These are phyloP conservation scores for Termitomyces sp. DNA, from an alignment of 768 basidiomycete genomes.

Conservation along the genomic window DNA sequence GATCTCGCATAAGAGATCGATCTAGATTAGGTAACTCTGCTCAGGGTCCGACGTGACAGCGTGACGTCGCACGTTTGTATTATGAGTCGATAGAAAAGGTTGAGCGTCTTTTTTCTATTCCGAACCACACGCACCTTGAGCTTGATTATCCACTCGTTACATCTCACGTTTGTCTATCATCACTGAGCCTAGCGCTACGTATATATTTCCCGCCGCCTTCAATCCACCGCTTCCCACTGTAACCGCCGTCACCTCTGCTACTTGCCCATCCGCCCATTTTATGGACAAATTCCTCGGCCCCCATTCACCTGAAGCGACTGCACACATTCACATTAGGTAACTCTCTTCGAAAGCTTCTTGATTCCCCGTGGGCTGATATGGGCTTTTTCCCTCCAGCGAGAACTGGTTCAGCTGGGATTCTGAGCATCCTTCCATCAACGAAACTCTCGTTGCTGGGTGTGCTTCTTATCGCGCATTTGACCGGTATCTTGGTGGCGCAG, in stretches of 20 bases:
- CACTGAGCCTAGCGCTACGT: slow-evolving; percentile 12
- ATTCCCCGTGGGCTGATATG: slow-evolving; percentile 7
- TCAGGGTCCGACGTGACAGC: slow-evolving; percentile 7
- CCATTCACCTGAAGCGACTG: slow-evolving; percentile 67
- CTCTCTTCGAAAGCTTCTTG: slow-evolving; percentile 16
- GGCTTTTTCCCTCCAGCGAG: slow-evolving; percentile 37
- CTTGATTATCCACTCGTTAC: slow-evolving; percentile 6
- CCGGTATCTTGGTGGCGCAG: slow-evolving; percentile 65
- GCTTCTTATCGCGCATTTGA: slow-evolving; percentile 80
- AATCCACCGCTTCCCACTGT: slow-evolving; percentile 9
- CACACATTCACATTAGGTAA: slow-evolving; percentile 64
- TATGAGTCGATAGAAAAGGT: slow-evolving; percentile 11
- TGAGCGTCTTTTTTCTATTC: slow-evolving; percentile 3
- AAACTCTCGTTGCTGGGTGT: slow-evolving; percentile 68
- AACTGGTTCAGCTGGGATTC: slow-evolving; percentile 67
- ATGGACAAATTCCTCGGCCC: slow-evolving; percentile 76
- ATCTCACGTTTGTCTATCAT: slow-evolving; percentile 25
- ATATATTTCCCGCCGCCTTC: slow-evolving; percentile 3
- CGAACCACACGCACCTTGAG: not conserved
- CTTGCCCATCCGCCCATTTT: slow-evolving; percentile 12
- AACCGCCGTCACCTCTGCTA: slow-evolving; percentile 8
- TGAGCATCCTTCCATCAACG: slow-evolving; percentile 63
- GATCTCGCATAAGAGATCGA: not conserved
- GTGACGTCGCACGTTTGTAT: slow-evolving; percentile 22
- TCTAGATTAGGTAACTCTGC: not conserved